phyloP scores from a whole-genome alignment of 192 early-diverging fungal species.

The Pilobolus umbonatus region DNA sequence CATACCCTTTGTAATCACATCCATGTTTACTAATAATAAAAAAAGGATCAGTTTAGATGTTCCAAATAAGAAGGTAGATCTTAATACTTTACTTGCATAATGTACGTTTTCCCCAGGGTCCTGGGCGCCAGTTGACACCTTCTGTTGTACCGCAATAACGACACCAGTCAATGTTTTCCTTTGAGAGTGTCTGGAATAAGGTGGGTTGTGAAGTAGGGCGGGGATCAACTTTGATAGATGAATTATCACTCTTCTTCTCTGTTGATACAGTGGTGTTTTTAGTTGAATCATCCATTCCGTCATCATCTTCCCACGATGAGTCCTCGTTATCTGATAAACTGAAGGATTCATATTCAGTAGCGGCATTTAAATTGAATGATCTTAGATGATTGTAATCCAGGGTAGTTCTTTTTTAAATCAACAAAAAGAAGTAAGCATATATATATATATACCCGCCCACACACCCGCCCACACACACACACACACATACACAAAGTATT shows the following conservation, averaged over 20 bases:
- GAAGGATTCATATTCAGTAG: conserved; percentile 4
- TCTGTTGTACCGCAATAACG: conserved; percentile 90
- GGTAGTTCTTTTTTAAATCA: background rate
- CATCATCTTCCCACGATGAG: conserved; percentile 16
- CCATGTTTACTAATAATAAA: conserved; percentile 69
- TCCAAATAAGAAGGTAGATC: background rate
- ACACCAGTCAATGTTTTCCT: conserved; percentile 77
- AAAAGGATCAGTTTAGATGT: conserved; percentile 7
- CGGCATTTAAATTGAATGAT: conserved; percentile 1
- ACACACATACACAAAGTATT: too few relatives aligned
- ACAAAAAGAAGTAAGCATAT: background rate
- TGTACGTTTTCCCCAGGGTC: conserved; percentile 92
- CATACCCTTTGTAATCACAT: conserved; percentile 94
- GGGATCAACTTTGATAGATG: background rate
- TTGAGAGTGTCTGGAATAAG: conserved; percentile 58
- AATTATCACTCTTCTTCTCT: conserved; percentile 4
- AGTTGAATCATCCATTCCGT: background rate
- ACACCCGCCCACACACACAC: too few relatives aligned
- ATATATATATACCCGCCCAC: background rate
- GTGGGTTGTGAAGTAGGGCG: conserved; percentile 43
- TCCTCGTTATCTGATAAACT: conserved; percentile 4
- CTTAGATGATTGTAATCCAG: background rate
- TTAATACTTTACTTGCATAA: conserved; percentile 75
- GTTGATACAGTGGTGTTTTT: background rate
- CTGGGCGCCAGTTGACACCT: conserved; percentile 85